Conservation (phyloP, 2,329 filamentous ascomycete genomes). For the Beauveria sp. region DNA sequence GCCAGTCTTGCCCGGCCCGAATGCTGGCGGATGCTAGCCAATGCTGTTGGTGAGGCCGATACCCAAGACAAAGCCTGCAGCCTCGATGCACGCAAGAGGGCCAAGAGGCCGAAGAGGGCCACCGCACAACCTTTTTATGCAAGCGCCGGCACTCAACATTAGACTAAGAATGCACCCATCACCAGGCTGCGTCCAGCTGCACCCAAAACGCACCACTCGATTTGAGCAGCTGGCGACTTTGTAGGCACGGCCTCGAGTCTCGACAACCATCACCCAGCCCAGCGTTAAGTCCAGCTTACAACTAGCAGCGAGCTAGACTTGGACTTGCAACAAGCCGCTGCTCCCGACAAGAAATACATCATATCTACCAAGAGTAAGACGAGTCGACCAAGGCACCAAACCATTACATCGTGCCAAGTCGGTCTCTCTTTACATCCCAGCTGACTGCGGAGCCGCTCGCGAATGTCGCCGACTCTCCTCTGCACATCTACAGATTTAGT, state of each 20-base stretch:
- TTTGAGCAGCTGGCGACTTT: neutral
- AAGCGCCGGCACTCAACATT: neutral
- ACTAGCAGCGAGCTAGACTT: neutral
- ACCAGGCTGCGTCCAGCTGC: neutral
- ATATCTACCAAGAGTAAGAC: neutral
- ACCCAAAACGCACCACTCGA: neutral
- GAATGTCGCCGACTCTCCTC: neutral
- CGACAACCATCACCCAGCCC: neutral
- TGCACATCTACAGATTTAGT: neutral
- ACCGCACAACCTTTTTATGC: neutral
- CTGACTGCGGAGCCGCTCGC: neutral
- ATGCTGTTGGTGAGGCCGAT: slow-evolving; percentile 5
- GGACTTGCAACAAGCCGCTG: neutral
- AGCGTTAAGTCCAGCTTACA: neutral
- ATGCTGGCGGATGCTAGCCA: neutral
- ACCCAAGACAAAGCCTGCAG: neutral
- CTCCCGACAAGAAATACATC: neutral
- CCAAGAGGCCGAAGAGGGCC: neutral
- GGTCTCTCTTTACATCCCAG: neutral
- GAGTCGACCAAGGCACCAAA: neutral
- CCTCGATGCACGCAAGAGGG: neutral
- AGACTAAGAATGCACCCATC: neutral
- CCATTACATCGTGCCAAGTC: neutral
- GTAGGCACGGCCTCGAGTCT: neutral
- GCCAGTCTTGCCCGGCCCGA: neutral